Evolutionary conservation across 768 basidiomycete genomes (phyloP).

Genomic region (Termitomyces sp.): DNA sequence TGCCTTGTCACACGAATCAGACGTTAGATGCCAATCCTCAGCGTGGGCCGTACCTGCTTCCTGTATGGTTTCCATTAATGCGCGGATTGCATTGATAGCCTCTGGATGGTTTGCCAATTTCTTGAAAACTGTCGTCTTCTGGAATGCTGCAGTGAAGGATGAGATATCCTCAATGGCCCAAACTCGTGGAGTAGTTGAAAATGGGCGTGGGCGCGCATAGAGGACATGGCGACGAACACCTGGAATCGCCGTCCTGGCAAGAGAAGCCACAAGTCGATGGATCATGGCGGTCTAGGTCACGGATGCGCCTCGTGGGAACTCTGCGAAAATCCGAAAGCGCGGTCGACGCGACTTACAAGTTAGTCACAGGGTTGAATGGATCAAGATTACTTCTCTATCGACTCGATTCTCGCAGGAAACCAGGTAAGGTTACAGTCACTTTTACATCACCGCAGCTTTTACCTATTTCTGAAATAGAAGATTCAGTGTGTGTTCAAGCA

Average conservation of each 20-base stretch:
- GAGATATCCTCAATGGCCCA: slow-evolving; percentile 27
- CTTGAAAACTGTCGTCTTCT: slow-evolving; percentile 39
- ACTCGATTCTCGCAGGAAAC: slow-evolving; percentile 89
- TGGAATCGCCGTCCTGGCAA: slow-evolving; percentile 10
- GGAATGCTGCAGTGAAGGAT: slow-evolving; percentile 36
- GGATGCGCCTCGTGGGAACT: slow-evolving; percentile 12
- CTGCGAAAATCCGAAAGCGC: slow-evolving; percentile 10
- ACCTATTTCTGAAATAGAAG: slow-evolving; percentile 49
- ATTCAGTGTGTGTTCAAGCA: slow-evolving; percentile 91
- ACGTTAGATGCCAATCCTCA: background rate
- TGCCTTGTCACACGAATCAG: slow-evolving; percentile 31
- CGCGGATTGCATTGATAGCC: slow-evolving; percentile 43
- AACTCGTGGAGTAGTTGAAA: slow-evolving; percentile 16
- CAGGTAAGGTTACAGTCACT: slow-evolving; percentile 44
- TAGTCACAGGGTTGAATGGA: slow-evolving; percentile 55
- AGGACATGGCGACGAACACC: slow-evolving; percentile 5
- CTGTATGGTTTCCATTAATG: slow-evolving; percentile 41
- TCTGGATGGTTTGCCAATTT: slow-evolving; percentile 49
- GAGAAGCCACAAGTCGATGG: slow-evolving; percentile 10
- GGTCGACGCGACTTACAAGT: slow-evolving; percentile 15
- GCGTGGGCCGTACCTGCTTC: slow-evolving; percentile 36
- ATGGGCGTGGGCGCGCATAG: slow-evolving; percentile 8
- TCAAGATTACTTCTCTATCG: slow-evolving; percentile 88
- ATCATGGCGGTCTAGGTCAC: slow-evolving; percentile 14
- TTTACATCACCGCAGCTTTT: too few relatives aligned